A percentile compares a stretch with the other conserved stretches of the same genome.
These are phyloP conservation scores for Haberlea rhodopensis DNA, from an alignment of 257 asterid species.

Conservation along the genomic window DNA sequence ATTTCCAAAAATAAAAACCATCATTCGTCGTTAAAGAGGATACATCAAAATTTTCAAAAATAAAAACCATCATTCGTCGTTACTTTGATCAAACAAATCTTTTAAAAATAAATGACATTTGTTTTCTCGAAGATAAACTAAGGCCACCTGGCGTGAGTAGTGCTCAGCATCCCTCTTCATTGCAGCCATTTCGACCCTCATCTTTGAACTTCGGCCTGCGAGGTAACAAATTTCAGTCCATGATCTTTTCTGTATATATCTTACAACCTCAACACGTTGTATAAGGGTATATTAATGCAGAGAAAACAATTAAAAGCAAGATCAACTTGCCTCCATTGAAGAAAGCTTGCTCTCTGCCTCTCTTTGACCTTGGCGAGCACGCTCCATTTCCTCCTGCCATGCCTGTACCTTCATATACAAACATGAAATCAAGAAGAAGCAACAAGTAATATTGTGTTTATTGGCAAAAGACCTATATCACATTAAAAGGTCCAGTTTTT, in stretches of 20 bases:
- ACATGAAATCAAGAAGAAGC: conserved; percentile 28
- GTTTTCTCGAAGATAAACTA: conserved; percentile 17
- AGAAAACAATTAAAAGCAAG: conserved; percentile 17
- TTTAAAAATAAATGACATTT: neutral
- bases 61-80: neutral
- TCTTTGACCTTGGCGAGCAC: conserved; percentile 92
- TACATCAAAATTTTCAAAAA: neutral
- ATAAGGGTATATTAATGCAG: conserved; percentile 4
- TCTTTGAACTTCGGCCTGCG: conserved; percentile 93
- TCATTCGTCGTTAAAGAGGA: neutral
- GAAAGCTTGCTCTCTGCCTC: conserved; percentile 96
- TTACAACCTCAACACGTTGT: conserved; percentile 20
- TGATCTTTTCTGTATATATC: conserved; percentile 18
- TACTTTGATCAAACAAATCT: conserved; percentile 1
- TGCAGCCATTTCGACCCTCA: conserved; percentile 98
- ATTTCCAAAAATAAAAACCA: neutral
- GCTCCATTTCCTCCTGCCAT: conserved; percentile 99
- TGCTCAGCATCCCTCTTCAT: conserved; percentile 99
- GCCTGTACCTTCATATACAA: conserved; percentile 73
- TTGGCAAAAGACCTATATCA: neutral
- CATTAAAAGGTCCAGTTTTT: neutral
- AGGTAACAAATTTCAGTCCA: conserved; percentile 20
- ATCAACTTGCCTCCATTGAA: conserved; percentile 82
- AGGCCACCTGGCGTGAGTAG: conserved; percentile 86
- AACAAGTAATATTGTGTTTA: neutral